Percentiles rank a stretch among this genome's conserved stretches.
phyloP scores from a whole-genome alignment of 2,329 filamentous ascomycete species.

The Cryphonectria carpinicola region DNA sequence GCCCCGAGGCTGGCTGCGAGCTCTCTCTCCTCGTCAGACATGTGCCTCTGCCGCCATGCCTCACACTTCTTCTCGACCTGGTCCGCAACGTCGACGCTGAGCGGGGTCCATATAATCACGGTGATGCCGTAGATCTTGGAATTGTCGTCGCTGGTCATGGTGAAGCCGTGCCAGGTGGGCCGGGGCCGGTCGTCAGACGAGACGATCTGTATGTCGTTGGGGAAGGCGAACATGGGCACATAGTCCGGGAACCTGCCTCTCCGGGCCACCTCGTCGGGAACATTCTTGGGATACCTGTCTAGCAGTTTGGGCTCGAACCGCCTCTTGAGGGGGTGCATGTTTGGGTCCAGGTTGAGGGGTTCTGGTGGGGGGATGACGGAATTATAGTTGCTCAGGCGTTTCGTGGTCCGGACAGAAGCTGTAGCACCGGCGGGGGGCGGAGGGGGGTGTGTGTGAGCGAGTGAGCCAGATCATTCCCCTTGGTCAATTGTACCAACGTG shows the following conservation, averaged over 20 bases:
- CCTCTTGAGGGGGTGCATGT: conserved; percentile 94
- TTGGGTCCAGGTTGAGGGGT: conserved; percentile 82
- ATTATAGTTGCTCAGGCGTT: conserved; percentile 94
- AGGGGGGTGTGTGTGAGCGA: conserved; percentile 33
- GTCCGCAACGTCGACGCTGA: conserved; percentile 80
- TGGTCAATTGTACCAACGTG: conserved; percentile 32
- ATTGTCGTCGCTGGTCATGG: conserved; percentile 93
- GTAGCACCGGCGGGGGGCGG: conserved; percentile 25
- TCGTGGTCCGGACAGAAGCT: conserved; percentile 76
- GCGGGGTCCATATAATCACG: conserved; percentile 88
- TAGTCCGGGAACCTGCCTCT: conserved; percentile 93
- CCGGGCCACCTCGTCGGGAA: conserved; percentile 77
- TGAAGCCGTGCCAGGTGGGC: conserved; percentile 99
- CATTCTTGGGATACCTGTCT: conserved; percentile 87
- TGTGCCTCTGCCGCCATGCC: conserved; percentile 81
- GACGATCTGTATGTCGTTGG: conserved; percentile 95
- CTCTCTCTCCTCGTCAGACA: conserved; percentile 90
- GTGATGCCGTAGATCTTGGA: conserved; percentile 91
- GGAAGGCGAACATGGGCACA: conserved; percentile 98
- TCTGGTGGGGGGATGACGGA: conserved; percentile 95
- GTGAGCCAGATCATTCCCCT: conserved; percentile 32
- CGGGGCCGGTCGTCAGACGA: conserved; percentile 91
- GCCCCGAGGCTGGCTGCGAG: conserved; percentile 90
- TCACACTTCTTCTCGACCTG: conserved; percentile 83
- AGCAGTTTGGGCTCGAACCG: conserved; percentile 95